A percentile compares a stretch with the other conserved stretches of the same genome.
phyloP scores from a whole-genome alignment of 1,139 yeast species.

The Candida tetrigidarum region DNA sequence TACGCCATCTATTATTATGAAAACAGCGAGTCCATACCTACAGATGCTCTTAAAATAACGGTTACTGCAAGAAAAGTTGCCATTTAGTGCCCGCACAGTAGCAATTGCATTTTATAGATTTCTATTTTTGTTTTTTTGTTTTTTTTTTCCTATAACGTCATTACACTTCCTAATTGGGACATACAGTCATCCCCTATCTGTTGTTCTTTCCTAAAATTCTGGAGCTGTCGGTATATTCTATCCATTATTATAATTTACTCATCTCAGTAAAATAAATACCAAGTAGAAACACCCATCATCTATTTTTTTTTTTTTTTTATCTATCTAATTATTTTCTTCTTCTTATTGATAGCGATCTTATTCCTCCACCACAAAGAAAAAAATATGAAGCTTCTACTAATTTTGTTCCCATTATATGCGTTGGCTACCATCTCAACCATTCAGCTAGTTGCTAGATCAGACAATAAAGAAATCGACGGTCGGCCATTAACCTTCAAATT shows the following conservation, averaged over 20 bases:
- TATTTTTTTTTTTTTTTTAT: not conserved
- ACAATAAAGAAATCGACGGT: constrained; percentile 4
- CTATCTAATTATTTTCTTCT: not conserved
- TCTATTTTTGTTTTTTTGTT: not conserved
- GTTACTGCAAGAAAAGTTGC: not conserved
- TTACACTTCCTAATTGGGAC: not conserved
- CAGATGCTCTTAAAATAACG: not conserved
- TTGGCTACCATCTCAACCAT: constrained; percentile 3
- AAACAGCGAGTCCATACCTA: not conserved
- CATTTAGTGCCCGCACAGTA: not conserved
- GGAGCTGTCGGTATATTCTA: not conserved
- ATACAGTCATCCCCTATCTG: not conserved
- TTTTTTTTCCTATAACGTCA: not conserved
- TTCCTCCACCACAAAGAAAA: no score
- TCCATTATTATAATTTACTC: not conserved
- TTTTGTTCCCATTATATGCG: constrained; percentile 6
- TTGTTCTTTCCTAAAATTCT: not conserved
- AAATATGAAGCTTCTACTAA: constrained; percentile 6
- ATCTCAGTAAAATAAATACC: constrained; percentile 2
- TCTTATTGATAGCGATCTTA: no score
- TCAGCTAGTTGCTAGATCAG: not conserved
- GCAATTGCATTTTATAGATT: no score
- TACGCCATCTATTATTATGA: constrained; percentile 3
- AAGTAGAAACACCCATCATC: not conserved
- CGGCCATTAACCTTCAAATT: not conserved